Evolutionary conservation across 2,329 filamentous ascomycete genomes (phyloP).

Genomic region (Neofusicoccum umdonicola): DNA sequence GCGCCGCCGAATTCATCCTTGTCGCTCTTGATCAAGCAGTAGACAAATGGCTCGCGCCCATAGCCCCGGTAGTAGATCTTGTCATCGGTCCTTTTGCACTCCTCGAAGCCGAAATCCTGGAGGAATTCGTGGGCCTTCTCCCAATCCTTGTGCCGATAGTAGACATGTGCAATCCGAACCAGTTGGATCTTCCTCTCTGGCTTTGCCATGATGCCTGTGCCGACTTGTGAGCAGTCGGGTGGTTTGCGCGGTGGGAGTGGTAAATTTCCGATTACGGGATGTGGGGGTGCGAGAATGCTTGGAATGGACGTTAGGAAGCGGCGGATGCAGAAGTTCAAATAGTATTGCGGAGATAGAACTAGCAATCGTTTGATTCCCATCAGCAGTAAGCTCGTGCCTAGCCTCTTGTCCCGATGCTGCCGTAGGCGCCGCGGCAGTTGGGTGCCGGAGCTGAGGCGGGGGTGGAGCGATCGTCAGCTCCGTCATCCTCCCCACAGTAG

Average conservation of each 20-base stretch:
- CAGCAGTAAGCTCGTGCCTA: not conserved
- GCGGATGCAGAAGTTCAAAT: not conserved
- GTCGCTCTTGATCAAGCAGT: constrained; percentile 47
- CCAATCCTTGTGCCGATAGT: constrained; percentile 22
- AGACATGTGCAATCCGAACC: constrained; percentile 19
- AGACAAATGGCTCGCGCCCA: constrained; percentile 56
- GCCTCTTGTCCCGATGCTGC: not conserved
- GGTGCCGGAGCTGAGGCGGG: constrained; percentile 6
- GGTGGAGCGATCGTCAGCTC: constrained; percentile 15
- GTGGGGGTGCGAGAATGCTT: not conserved
- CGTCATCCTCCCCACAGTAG: constrained; percentile 13
- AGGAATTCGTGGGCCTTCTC: constrained; percentile 20
- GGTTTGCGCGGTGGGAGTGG: not conserved
- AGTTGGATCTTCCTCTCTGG: constrained; percentile 15
- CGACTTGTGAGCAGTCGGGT: not conserved
- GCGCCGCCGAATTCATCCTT: constrained; percentile 52
- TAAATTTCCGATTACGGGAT: not conserved
- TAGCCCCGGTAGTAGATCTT: constrained; percentile 59
- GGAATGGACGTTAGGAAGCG: not conserved
- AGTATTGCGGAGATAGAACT: constrained; percentile 3
- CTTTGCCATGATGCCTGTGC: not conserved
- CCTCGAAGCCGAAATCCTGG: constrained; percentile 22
- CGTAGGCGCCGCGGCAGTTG: constrained; percentile 10
- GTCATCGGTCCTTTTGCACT: constrained; percentile 14
- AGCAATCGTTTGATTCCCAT: not conserved